A percentile compares a stretch with the other conserved stretches of the same genome.
These are phyloP conservation scores for Haberlea rhodopensis DNA, from an alignment of 257 asterid genomes.

Conservation along the genomic window DNA sequence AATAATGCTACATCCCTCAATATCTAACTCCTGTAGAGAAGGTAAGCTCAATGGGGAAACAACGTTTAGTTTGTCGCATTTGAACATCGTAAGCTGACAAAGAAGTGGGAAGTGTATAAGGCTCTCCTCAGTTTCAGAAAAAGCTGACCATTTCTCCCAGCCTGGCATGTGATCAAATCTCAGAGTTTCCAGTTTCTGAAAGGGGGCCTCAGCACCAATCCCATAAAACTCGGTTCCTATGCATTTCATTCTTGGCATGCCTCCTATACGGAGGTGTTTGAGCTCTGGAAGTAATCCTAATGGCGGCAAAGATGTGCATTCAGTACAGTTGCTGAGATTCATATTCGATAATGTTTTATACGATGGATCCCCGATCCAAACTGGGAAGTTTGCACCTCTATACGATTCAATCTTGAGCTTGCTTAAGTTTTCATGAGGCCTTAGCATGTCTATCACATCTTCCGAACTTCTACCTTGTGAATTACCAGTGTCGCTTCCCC, in stretches of 20 bases:
- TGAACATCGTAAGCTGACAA: constrained; percentile 52
- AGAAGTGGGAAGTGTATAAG: constrained; percentile 45
- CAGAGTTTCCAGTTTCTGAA: constrained; percentile 53
- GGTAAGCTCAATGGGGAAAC: constrained; percentile 53
- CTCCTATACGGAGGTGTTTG: constrained; percentile 47
- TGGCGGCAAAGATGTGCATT: constrained; percentile 53
- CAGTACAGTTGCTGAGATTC: constrained; percentile 40
- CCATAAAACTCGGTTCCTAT: constrained; percentile 55
- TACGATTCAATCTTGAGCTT: constrained; percentile 49
- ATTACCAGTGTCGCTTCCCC: constrained; percentile 43
- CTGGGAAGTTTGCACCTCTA: constrained; percentile 44
- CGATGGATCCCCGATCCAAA: constrained; percentile 59
- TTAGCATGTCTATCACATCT: constrained; percentile 48
- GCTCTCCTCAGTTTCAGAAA: constrained; percentile 21
- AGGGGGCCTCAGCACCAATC: constrained; percentile 33
- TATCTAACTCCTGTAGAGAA: constrained; percentile 42
- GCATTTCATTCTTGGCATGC: constrained; percentile 47
- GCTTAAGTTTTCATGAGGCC: constrained; percentile 48
- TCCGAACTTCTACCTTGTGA: constrained; percentile 30
- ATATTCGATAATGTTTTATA: constrained; percentile 42
- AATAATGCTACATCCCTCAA: constrained; percentile 50
- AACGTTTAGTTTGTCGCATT: constrained; percentile 44
- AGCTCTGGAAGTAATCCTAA: constrained; percentile 57
- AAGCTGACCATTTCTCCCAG: constrained; percentile 59
- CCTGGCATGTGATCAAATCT: constrained; percentile 58